Base-by-base conservation (phyloP, 192 early-diverging fungal species). In the Ramicandelaber brevisporus region DNA sequence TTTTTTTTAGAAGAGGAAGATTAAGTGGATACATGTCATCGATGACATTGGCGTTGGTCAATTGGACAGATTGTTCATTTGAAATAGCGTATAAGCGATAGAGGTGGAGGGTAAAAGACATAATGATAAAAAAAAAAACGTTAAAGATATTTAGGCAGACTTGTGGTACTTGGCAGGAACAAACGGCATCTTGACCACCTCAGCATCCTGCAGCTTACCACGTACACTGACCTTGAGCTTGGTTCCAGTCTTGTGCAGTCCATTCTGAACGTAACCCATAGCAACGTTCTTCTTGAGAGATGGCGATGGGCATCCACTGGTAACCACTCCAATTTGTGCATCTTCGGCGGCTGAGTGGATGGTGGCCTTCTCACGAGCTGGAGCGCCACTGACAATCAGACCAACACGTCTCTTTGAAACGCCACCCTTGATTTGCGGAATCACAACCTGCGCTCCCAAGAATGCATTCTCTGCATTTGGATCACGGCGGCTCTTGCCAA, bases 161-260 rank as follows among this genome's bases (percentile, higher is more conserved):
- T 77, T 76, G 56, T 74, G 61, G 57, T 88, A 92, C 20, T 53
- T 61, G 27, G 70, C 48, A 19, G 71, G 61, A 14, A 90, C 80
- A 60, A 98, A 98, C 14, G 92, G 92, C 85, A 95, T 88, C 54
- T 86, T 95, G 34, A 63, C 62, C 9, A 98, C 69, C 22, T 38
- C 40, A 17, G 79, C 92, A 26, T 76, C 70, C 40, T 89, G 76
- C 22, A 77, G 34, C 38, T 68, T 65, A 44, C 69, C 70, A 47
- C 92, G 69, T 26, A 98, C 92, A 43, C 74, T 68, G 27, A 98
- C 86, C 55, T 70, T 54, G 18, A 98, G 56, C 34, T 69, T 60
- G n/a, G 92, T 95, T n/a, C 75, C 81, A 13, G 46, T 49, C 67
- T 95, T 95, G 57, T 85, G 78, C 52, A 68, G 61, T 6, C 86